Conservation (phyloP, 2,329 filamentous ascomycete species). For the Periglandula ipomoeae region DNA sequence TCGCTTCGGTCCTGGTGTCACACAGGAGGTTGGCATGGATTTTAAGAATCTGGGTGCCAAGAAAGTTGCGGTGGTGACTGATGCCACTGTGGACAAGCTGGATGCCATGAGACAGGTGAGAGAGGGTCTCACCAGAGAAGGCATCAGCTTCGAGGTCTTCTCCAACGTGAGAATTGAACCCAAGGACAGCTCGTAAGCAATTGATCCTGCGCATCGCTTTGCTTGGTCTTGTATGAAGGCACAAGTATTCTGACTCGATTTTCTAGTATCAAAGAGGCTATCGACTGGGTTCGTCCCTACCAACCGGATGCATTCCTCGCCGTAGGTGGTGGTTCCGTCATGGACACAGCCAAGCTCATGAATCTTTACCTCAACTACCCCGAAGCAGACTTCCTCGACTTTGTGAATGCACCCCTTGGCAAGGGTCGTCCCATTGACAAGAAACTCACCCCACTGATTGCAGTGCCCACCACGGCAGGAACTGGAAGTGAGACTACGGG, state of each 20-base stretch:
- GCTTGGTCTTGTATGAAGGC: neutral
- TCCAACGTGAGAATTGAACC: constrained; percentile 78
- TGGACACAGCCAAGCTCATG: constrained; percentile 98
- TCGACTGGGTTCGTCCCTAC: constrained; percentile 74
- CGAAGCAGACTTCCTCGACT: constrained; percentile 90
- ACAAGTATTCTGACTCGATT: neutral
- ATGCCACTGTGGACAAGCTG: constrained; percentile 69
- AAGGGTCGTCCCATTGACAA: constrained; percentile 70
- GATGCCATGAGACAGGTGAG: constrained; percentile 85
- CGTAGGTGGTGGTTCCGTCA: constrained; percentile 83
- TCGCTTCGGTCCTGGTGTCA: constrained; percentile 85
- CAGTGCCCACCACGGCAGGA: constrained; percentile 74
- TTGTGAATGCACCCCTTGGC: constrained; percentile 91
- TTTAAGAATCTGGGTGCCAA: constrained; percentile 83
- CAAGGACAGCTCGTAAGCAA: constrained; percentile 77
- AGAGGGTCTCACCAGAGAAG: constrained; percentile 69
- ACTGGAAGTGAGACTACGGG: constrained; percentile 93
- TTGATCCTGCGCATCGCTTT: neutral
- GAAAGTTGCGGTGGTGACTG: constrained; percentile 87
- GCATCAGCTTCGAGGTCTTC: constrained; percentile 72
- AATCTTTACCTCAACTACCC: constrained; percentile 90
- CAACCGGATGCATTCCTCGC: constrained; percentile 83
- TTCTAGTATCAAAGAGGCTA: constrained; percentile 73
- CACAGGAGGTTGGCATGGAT: constrained; percentile 97
- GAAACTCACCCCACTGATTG: constrained; percentile 65